Evolutionary conservation across 192 early-diverging fungal genomes (phyloP).

Genomic region (Coemansia interrupta): DNA sequence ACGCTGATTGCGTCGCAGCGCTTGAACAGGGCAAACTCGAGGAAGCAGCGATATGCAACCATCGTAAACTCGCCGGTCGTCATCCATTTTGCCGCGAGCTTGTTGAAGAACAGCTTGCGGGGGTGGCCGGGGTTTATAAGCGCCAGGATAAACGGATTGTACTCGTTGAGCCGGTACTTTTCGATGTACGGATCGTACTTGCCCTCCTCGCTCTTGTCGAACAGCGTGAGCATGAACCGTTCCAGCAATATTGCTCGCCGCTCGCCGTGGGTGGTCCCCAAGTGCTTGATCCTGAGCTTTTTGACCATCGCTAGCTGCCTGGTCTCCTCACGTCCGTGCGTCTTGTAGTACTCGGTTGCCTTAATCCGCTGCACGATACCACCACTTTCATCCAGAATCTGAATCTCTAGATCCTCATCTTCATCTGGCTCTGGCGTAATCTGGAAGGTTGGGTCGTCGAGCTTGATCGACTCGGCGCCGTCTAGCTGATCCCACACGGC

Average conservation of each 20-base stretch:
- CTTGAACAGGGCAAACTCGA: conserved; percentile 51
- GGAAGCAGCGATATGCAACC: conserved; percentile 47
- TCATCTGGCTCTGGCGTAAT: conserved; percentile 33
- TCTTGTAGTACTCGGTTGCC: conserved; percentile 45
- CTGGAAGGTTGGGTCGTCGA: conserved; percentile 39
- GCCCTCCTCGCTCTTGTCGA: conserved; percentile 35
- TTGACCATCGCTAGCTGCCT: conserved; percentile 3
- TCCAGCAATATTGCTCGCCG: conserved; percentile 45
- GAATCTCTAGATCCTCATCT: conserved; percentile 31
- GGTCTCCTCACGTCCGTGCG: conserved; percentile 38
- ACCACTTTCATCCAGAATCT: conserved; percentile 24
- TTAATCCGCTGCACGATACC: conserved; percentile 13
- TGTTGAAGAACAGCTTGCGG: conserved; percentile 48
- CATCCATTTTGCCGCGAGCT: conserved; percentile 42
- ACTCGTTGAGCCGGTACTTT: conserved; percentile 48
- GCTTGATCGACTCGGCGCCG: conserved; percentile 30
- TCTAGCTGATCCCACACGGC: conserved; percentile 38
- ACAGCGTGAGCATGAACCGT: conserved; percentile 53
- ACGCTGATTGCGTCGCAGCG: conserved; percentile 49
- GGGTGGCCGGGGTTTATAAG: conserved; percentile 41
- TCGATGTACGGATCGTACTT: conserved; percentile 47
- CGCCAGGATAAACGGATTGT: conserved; percentile 49
- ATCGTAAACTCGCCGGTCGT: conserved; percentile 51
- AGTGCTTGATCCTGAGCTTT: conserved; percentile 27
- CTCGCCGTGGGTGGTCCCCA: conserved; percentile 22